A percentile compares a stretch with the other conserved stretches of the same genome.
phyloP scores from a whole-genome alignment of 805 yeast species.

The Myxozyma mucilagina region DNA sequence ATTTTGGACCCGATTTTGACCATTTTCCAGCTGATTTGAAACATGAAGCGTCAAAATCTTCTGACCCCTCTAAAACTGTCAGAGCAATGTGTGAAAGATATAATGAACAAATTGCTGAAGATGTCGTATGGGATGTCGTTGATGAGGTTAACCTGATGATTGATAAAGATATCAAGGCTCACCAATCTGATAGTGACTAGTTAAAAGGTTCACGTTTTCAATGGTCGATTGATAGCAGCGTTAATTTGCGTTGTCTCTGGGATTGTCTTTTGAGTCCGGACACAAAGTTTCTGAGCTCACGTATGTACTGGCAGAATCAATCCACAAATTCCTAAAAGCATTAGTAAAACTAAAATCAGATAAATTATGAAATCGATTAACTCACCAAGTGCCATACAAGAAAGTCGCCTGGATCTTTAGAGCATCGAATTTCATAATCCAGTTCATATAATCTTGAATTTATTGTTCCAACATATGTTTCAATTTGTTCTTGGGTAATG shows the following conservation, averaged over 20 bases:
- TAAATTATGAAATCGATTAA: background rate
- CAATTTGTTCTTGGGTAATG: constrained; percentile 19
- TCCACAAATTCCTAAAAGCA: constrained; percentile 5
- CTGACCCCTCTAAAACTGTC: constrained; percentile 36
- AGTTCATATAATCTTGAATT: constrained; percentile 18
- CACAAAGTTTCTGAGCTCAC: too few relatives aligned
- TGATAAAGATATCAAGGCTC: background rate
- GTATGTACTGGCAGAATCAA: background rate
- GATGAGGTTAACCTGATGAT: constrained; percentile 67
- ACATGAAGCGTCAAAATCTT: constrained; percentile 15
- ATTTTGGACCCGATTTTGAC: constrained; percentile 66
- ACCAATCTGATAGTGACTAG: background rate
- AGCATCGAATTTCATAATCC: constrained; percentile 25
- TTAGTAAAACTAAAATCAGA: background rate
- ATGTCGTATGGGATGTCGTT: constrained; percentile 74
- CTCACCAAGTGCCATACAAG: constrained; percentile 25
- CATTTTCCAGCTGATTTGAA: constrained; percentile 43
- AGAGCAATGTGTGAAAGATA: constrained; percentile 61
- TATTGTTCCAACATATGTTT: constrained; percentile 8
- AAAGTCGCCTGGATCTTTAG: background rate
- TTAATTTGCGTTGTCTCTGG: too few relatives aligned
- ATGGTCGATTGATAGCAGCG: background rate
- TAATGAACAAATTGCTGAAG: constrained; percentile 72
- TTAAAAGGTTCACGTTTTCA: background rate
- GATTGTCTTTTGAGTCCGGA: too few relatives aligned